Evolutionary conservation across 1,284 basidiomycete genomes (phyloP), one percentile per base, ranked within the genome.

Genomic region (Trichosporon sp.): DNA sequence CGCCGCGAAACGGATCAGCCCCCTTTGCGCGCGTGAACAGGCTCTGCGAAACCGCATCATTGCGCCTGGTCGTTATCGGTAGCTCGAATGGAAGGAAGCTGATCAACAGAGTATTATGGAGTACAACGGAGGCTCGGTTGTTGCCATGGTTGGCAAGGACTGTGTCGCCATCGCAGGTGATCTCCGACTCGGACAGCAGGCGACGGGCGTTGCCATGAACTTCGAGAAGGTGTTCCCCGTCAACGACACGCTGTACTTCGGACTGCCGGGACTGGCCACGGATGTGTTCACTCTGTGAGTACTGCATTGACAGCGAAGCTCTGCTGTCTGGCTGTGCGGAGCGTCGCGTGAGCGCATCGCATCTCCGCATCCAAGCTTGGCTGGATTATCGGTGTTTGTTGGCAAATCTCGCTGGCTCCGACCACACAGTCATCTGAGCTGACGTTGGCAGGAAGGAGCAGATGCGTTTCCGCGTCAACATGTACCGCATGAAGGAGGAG

Each of bases 401-500:
- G 26, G 26, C 26, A 26, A 26, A 26, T 26, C 26, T 26, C 26
- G 26, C 26, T 26, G 26, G 26, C 26, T 26, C 26, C 26, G 26
- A 26, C 26, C 26, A 26, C 26, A 26, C 26, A 26, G 26, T 26
- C 26, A 26, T 26, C 26, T 26, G 26, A 46, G 43, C 59, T 63
- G 32, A 63, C 59, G 8, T 35, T n/a, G 11, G 5, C 16, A 95
- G 93, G 76, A 91, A 90, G 76, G 94, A 98, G 84, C 89, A 90
- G 69, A 91, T 98, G 79, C 90, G 97, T 70, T 97, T 93, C 86
- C 89, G 96, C 73, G 91, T 97, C 71, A 99, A 99, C 87, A 97
- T 99, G 93, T 99, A 98, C 86, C 93, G 93, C 66, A 98, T 99
- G 89, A 99, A 99, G 86, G 97, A 99, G 84, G 96, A 98, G 82